These are phyloP conservation scores for Alternaria brassicae DNA, from an alignment of 2,329 filamentous ascomycete species.

Conservation along the genomic window DNA sequence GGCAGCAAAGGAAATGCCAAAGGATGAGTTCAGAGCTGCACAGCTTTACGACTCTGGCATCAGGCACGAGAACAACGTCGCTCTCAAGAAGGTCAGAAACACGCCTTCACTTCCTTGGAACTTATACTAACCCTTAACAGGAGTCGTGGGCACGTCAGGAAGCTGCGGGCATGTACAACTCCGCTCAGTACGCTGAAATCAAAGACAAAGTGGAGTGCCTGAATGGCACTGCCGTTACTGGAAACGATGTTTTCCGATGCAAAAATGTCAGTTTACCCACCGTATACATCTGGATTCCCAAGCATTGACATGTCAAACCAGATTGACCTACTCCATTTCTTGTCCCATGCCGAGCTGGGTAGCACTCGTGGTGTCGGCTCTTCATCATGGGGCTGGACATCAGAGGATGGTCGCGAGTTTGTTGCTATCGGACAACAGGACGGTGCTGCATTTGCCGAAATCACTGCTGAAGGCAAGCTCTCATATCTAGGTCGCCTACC, in stretches of 20 bases:
- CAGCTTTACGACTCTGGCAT: slow-evolving; percentile 52
- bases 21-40: slow-evolving; percentile 44
- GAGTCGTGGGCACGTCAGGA: slow-evolving; percentile 48
- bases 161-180: slow-evolving; percentile 44
- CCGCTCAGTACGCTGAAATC: slow-evolving; percentile 45
- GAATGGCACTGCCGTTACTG: slow-evolving; percentile 48
- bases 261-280: slow-evolving; percentile 12
- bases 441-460: slow-evolving; percentile 62
- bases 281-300: no score
- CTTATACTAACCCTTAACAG: slow-evolving; percentile 37
- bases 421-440: slow-evolving; percentile 63
- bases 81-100: slow-evolving; percentile 41
- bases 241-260: slow-evolving; percentile 49
- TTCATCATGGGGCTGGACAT: slow-evolving; percentile 63
- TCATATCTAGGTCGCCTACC: slow-evolving; percentile 63
- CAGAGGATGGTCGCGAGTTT: slow-evolving; percentile 61
- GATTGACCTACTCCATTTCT: slow-evolving; percentile 65
- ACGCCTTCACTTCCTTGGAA: not conserved
- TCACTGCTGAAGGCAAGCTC: slow-evolving; percentile 59
- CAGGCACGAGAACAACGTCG: slow-evolving; percentile 48
- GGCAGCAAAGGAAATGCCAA: slow-evolving; percentile 44
- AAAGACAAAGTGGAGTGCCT: slow-evolving; percentile 44
- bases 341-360: slow-evolving; percentile 62
- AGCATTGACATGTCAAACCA: slow-evolving; percentile 18
- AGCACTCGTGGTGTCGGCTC: slow-evolving; percentile 54